phyloP scores from a whole-genome alignment of 345 rosid genomes.

The Murraya paniculata region DNA sequence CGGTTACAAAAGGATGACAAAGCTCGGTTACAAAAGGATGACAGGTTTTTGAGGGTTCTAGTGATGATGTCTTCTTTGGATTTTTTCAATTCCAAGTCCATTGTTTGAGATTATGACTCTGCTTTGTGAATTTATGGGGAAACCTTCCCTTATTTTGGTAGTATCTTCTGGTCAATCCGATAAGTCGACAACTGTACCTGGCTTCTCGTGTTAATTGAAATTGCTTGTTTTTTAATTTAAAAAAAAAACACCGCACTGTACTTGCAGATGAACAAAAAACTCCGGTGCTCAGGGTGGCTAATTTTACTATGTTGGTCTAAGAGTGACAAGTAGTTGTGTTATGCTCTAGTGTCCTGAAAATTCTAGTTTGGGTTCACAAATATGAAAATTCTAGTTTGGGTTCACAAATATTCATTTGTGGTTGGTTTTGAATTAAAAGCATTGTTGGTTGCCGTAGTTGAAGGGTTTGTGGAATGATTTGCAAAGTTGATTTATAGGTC shows the following conservation, averaged over 20 bases:
- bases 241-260: neutral
- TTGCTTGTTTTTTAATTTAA: no score
- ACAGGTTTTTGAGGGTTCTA: neutral
- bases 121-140: neutral
- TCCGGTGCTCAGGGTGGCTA: neutral
- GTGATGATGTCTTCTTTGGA: neutral
- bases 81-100: neutral
- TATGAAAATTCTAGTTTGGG: neutral
- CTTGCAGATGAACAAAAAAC: neutral
- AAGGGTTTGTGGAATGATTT: neutral
- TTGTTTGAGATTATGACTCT: neutral
- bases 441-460: no score
- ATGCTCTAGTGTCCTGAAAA: neutral
- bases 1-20: neutral
- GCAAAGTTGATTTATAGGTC: no score
- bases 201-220: neutral
- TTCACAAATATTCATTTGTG: neutral
- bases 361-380: neutral
- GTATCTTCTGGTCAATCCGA: neutral
- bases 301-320: neutral
- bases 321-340: neutral
- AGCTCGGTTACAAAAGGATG: neutral
- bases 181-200: neutral
- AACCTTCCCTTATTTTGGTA: neutral
- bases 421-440: neutral